A percentile compares a stretch with the other conserved stretches of the same genome.
These are phyloP conservation scores for Oemleria cerasiformis DNA, from an alignment of 306 rosid species.

Conservation along the genomic window DNA sequence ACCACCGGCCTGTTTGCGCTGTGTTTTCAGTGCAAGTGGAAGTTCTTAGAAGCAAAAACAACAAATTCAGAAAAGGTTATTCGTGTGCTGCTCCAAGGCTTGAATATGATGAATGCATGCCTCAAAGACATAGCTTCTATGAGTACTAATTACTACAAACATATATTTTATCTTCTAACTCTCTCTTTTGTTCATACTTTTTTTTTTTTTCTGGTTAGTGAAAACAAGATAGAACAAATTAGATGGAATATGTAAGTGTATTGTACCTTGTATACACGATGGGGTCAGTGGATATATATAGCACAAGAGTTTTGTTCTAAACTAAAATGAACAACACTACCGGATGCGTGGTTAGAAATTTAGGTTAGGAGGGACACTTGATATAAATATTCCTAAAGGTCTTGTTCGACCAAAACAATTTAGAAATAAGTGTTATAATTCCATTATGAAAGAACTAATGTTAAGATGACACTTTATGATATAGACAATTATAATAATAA, in stretches of 20 bases:
- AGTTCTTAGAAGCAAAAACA: conserved; percentile 43
- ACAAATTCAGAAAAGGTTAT: conserved; percentile 62
- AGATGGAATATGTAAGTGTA: background rate
- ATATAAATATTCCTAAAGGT: no score
- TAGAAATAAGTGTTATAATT: no score
- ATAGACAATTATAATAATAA: no score
- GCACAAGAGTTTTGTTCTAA: no score
- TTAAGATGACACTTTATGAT: no score
- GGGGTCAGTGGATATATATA: no score
- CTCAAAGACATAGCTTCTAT: conserved; percentile 78
- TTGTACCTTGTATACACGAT: background rate
- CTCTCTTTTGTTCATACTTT: background rate
- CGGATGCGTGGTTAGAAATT: no score
- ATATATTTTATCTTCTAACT: background rate
- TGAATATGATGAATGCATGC: conserved; percentile 62
- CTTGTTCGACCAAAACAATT: no score
- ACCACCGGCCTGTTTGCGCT: conserved; percentile 78
- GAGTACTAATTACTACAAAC: conserved; percentile 29
- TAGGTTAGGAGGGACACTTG: no score
- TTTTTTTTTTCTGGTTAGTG: background rate
- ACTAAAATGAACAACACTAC: no score
- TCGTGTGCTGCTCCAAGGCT: conserved; percentile 55
- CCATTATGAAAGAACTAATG: no score
- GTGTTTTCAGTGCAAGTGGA: conserved; percentile 73
- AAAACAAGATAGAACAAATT: background rate